These are phyloP conservation scores for Sapria himalayana DNA, from an alignment of 345 rosid species.

Conservation along the genomic window DNA sequence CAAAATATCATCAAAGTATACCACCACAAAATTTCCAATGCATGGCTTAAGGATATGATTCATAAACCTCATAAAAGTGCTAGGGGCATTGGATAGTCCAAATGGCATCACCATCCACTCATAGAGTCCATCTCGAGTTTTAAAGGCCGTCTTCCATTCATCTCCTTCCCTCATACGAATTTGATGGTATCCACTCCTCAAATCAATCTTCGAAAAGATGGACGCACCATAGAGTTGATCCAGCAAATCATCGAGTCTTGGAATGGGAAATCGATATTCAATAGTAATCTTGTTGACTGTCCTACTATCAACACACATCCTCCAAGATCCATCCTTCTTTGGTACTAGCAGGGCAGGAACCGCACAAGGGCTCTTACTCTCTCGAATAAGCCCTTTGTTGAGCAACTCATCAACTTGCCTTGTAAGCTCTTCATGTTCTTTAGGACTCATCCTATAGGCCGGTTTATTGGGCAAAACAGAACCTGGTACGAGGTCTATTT, in stretches of 20 bases:
- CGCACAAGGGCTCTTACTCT: no score
- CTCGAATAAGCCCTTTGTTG: no score
- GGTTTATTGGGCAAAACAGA: no score
- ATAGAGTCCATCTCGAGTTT: neutral
- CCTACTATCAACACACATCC: no score
- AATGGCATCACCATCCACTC: neutral
- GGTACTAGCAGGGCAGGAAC: no score
- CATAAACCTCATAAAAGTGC: conserved; percentile 2
- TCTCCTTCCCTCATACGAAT: neutral
- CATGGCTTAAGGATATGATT: neutral
- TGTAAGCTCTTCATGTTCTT: no score
- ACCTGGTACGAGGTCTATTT: no score
- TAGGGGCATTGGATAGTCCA: neutral
- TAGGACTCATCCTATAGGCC: no score
- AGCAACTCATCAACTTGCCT: no score
- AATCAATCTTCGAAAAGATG: neutral
- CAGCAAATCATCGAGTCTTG: neutral
- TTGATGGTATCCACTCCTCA: neutral
- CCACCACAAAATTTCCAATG: neutral
- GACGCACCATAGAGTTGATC: neutral
- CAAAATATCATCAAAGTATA: conserved; percentile 4
- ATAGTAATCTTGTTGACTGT: neutral
- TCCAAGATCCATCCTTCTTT: no score
- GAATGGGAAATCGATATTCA: neutral
- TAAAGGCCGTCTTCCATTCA: conserved; percentile 2